phyloP scores from a whole-genome alignment of 805 yeast genomes.

The Torulaspora franciscae region DNA sequence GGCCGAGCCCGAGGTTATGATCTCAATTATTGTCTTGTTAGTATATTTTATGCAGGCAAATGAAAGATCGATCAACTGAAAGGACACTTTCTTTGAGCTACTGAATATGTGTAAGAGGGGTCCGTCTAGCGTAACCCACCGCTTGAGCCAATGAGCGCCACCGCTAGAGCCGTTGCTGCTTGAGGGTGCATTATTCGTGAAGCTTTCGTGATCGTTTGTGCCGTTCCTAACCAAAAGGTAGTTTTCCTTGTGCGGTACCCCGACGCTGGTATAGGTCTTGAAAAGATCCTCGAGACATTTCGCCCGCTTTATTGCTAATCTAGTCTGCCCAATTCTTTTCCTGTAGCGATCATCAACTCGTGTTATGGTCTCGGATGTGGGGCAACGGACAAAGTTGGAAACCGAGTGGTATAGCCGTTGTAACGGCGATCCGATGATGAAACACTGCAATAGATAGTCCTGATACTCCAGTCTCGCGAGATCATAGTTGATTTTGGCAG shows the following conservation, averaged over 20 bases:
- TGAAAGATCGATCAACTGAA: conserved; percentile 48
- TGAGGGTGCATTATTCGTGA: background rate
- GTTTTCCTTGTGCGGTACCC: conserved; percentile 1
- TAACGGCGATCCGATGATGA: conserved; percentile 8
- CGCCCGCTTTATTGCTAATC: conserved; percentile 7
- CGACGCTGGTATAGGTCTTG: background rate
- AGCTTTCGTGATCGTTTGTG: background rate
- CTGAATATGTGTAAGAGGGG: conserved; percentile 66
- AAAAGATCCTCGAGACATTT: conserved; percentile 2
- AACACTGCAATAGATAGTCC: conserved; percentile 9
- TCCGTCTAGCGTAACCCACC: conserved; percentile 72
- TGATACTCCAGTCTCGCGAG: conserved; percentile 16
- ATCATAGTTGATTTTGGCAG: conserved; percentile 14
- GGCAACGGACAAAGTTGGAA: background rate
- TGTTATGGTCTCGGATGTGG: background rate
- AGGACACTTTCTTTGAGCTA: conserved; percentile 59
- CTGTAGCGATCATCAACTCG: conserved; percentile 3
- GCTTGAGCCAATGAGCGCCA: conserved; percentile 71
- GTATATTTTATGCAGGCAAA: conserved; percentile 53
- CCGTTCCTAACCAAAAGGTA: background rate
- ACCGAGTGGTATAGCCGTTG: conserved; percentile 6
- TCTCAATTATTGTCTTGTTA: conserved; percentile 48
- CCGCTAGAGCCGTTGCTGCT: background rate
- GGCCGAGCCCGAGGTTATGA: conserved; percentile 52
- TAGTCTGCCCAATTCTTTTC: background rate